Percentiles rank a stretch among this genome's conserved stretches.
Conservation (phyloP, 129 eudicot species). For the Escallonia herrerae region DNA sequence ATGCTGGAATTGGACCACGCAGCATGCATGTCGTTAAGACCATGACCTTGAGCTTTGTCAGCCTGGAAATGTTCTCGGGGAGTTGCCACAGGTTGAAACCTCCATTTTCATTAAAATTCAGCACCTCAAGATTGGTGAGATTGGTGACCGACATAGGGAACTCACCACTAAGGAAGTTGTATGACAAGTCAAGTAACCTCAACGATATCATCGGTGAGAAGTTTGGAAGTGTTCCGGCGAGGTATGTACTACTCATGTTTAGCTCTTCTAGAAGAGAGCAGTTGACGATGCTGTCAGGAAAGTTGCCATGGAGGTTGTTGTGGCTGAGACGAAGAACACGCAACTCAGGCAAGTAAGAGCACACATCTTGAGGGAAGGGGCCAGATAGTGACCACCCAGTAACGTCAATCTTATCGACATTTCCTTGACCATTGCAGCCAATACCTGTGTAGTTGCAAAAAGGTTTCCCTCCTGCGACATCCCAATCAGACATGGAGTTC, state of each 20-base stretch:
- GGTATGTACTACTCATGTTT: slow-evolving; percentile 22
- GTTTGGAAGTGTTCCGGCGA: slow-evolving; percentile 41
- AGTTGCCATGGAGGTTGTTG: slow-evolving; percentile 45
- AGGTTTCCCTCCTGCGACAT: slow-evolving; percentile 18
- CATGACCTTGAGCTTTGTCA: slow-evolving; percentile 48
- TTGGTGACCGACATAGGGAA: slow-evolving; percentile 44
- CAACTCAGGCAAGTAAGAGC: slow-evolving; percentile 58
- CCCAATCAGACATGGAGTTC: slow-evolving; percentile 39
- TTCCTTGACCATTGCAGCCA: slow-evolving; percentile 43
- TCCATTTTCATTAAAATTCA: slow-evolving; percentile 62
- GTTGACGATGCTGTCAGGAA: slow-evolving; percentile 45
- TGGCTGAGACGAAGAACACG: slow-evolving; percentile 38
- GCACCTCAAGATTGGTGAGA: slow-evolving; percentile 40
- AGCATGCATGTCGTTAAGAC: slow-evolving; percentile 50
- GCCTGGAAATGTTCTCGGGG: slow-evolving; percentile 44
- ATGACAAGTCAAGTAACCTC: slow-evolving; percentile 53
- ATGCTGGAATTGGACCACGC: slow-evolving; percentile 48
- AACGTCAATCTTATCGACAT: slow-evolving; percentile 33
- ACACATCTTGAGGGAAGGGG: slow-evolving; percentile 52
- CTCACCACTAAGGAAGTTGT: slow-evolving; percentile 34
- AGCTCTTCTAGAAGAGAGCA: slow-evolving; percentile 36
- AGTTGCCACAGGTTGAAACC: slow-evolving; percentile 45
- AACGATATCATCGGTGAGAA: slow-evolving; percentile 49
- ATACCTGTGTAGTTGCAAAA: slow-evolving; percentile 57
- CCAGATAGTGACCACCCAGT: slow-evolving; percentile 59